Percentiles rank a stretch among this genome's conserved stretches.
phyloP scores from a whole-genome alignment of 2,329 filamentous ascomycete genomes.

The Helotiales sp. region DNA sequence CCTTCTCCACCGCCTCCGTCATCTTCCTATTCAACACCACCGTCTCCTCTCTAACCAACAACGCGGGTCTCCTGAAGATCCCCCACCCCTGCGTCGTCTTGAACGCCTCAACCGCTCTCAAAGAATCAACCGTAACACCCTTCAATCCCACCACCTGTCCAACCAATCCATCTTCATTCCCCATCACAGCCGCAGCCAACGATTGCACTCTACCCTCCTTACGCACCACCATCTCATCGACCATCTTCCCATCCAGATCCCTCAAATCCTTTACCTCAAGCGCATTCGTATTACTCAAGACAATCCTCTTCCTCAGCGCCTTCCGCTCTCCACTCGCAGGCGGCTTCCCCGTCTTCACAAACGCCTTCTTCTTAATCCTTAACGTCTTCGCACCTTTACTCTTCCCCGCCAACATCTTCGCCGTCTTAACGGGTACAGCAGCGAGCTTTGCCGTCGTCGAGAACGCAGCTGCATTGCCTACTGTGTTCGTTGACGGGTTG shows the following conservation, averaged over 20 bases:
- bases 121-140: conserved; percentile 72
- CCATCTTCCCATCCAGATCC: conserved; percentile 62
- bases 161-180: conserved; percentile 43
- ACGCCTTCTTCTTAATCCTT: conserved; percentile 50
- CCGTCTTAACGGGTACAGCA: conserved; percentile 2
- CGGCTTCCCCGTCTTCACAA: conserved; percentile 50
- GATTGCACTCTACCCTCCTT: conserved; percentile 49
- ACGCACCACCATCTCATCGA: conserved; percentile 62
- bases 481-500: conserved; percentile 42
- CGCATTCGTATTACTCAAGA: conserved; percentile 93
- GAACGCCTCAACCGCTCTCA: conserved; percentile 87
- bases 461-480: conserved; percentile 25
- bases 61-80: conserved; percentile 81
- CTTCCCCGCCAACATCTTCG: conserved; percentile 17
- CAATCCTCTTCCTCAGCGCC: conserved; percentile 83
- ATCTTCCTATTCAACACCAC: conserved; percentile 73
- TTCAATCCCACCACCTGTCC: conserved; percentile 75
- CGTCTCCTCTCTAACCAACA: conserved; percentile 70
- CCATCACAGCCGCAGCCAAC: conserved; percentile 5
- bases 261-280: conserved; percentile 73
- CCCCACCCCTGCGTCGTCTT: conserved; percentile 88
- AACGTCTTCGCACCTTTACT: conserved; percentile 33
- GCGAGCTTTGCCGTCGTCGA: conserved; percentile 33
- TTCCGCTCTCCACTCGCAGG: conserved; percentile 82
- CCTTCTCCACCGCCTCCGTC: conserved; percentile 56